Evolutionary conservation across 768 basidiomycete genomes (phyloP), one percentile per base, ranked within the genome.

Genomic region (Mycena belliarum): DNA sequence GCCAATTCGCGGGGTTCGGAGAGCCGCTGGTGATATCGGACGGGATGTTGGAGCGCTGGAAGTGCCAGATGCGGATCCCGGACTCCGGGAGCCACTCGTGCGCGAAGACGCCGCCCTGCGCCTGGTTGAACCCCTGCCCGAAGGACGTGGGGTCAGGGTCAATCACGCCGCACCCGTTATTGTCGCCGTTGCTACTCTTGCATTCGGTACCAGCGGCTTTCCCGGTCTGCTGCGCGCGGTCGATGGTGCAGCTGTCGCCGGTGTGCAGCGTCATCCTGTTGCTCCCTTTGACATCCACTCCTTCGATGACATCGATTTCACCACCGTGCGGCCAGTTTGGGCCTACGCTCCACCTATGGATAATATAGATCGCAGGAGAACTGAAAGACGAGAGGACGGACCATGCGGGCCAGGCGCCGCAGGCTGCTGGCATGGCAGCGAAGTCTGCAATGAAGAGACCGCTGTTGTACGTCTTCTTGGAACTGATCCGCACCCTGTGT

Each of bases 291-390:
- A 72, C 57, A 63, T 85, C 82, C 48, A 85, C 80, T 10, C 80
- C 78, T 57, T 85, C 84, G 20, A 84, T 63, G 42, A 84, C 78
- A 59, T 85, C 84, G 33, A 84, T 80, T 65, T 85, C 83, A 45
- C 81, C 82, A 1, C 52, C 43, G 4, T 0, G 0, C 4, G 74
- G 74, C 74, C 75, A 75, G 24, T 65, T 52, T 2, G 63, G 51
- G 11, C 72, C 72, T 25, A 48, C 56, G 44, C 24, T 46, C 8
- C 65, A 55, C 60, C 60, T 61, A 10, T 7, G 6, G 5, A 20
- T 21, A 33, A 35, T 15, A 23, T 15, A 37, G 33, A 33, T 4
- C 15, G 4, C 15, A 35, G 35, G 8, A 14, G 35, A 9, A 35
- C 5, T 32, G 16, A 14, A 4, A 35, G 12, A 35, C 35, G 35